Conservation (phyloP, 2,329 filamentous ascomycete genomes). For the Calonectria crousiana region DNA sequence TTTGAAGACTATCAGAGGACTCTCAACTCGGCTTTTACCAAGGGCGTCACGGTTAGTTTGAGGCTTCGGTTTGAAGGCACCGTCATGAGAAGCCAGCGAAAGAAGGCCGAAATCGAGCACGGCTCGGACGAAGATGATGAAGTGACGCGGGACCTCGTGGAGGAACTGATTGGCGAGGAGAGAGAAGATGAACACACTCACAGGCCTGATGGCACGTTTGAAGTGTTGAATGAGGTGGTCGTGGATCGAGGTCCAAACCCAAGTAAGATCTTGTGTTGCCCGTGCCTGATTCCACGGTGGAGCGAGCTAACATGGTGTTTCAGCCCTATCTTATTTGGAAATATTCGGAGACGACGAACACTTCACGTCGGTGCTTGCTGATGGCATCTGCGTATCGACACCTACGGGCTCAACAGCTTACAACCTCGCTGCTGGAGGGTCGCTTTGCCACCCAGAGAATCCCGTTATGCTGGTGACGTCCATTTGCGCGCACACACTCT, state of each 20-base stretch:
- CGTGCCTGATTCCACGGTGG: slow-evolving; percentile 9
- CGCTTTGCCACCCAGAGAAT: slow-evolving; percentile 94
- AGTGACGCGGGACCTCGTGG: slow-evolving; percentile 77
- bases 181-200: slow-evolving; percentile 88
- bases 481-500: slow-evolving; percentile 94
- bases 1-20: slow-evolving; percentile 80
- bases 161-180: slow-evolving; percentile 90
- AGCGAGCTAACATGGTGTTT: slow-evolving; percentile 10
- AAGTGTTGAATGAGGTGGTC: slow-evolving; percentile 97
- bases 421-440: slow-evolving; percentile 95
- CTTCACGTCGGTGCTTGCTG: slow-evolving; percentile 92
- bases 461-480: slow-evolving; percentile 95
- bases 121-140: slow-evolving; percentile 53
- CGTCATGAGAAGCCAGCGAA: slow-evolving; percentile 82
- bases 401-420: slow-evolving; percentile 96
- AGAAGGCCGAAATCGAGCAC: slow-evolving; percentile 40
- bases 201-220: slow-evolving; percentile 83
- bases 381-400: slow-evolving; percentile 93
- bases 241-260: slow-evolving; percentile 94
- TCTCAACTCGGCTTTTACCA: slow-evolving; percentile 77
- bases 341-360: slow-evolving; percentile 96
- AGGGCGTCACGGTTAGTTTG: slow-evolving; percentile 90
- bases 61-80: slow-evolving; percentile 93
- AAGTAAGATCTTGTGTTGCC: slow-evolving; percentile 67
- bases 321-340: slow-evolving; percentile 91